A percentile compares a stretch with the other conserved stretches of the same genome.
Conservation (phyloP, 2,329 filamentous ascomycete species). For the Ascochyta koolunga region DNA sequence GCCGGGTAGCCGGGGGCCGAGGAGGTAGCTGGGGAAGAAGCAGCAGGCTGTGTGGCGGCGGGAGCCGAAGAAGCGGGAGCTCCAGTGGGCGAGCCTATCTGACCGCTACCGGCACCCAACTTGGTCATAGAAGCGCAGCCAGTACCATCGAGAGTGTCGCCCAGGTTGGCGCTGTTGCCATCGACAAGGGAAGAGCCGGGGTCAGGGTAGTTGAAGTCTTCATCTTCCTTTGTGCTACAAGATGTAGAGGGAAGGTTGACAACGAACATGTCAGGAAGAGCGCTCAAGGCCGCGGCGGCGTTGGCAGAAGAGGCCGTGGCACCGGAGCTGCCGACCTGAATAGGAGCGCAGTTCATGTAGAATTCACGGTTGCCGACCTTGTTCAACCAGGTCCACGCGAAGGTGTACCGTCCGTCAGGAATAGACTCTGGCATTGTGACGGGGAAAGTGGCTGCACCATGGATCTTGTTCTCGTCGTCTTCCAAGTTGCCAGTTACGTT, state of each 20-base stretch:
- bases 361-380: constrained; percentile 90
- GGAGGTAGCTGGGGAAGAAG: constrained; percentile 10
- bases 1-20: too few relatives aligned
- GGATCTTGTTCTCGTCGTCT: accelerated
- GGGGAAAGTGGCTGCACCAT: constrained; percentile 68
- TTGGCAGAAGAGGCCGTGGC: constrained; percentile 38
- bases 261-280: constrained; percentile 76
- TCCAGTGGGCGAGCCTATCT: constrained; percentile 33
- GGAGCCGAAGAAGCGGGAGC: constrained; percentile 14
- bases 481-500: constrained; percentile 55
- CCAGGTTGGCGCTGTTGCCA: constrained; percentile 36
- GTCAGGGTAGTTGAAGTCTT: constrained; percentile 71
- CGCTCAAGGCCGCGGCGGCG: constrained; percentile 50
- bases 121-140: constrained; percentile 35
- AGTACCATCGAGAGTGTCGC: constrained; percentile 39
- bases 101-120: constrained; percentile 40
- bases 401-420: constrained; percentile 73
- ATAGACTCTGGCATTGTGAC: constrained; percentile 76
- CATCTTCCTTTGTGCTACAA: constrained; percentile 60
- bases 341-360: constrained; percentile 94
- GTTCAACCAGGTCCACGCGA: constrained; percentile 97
- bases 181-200: constrained; percentile 62
- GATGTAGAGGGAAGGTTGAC: constrained; percentile 67
- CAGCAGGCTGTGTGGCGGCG: constrained; percentile 5
- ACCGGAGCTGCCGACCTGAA: constrained; percentile 65